Base-by-base conservation (phyloP, 169 alveolate species). In the Plasmodium gaboni region DNA sequence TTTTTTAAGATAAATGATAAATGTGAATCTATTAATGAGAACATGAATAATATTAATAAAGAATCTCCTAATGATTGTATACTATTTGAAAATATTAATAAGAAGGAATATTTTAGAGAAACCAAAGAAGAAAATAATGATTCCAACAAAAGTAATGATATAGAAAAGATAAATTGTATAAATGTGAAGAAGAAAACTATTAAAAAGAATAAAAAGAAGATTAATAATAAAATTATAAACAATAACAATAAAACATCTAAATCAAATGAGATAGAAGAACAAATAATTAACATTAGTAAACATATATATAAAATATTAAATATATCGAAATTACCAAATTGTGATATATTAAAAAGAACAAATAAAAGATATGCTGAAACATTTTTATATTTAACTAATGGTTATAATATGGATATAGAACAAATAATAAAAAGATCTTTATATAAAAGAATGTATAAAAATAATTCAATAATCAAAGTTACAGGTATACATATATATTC, bases 401-500 rank as follows among this genome's bases (percentile, higher is more conserved):
- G 91, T 13, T 83, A 83, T 55, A 69, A 68, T 22, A 28, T 59
- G 55, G 69, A 42, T 8, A 50, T 83, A 63, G 73, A 61, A 28
- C 55, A 83, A 53, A n/a, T 83, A 55, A 57, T 83, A 9, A 69
- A 69, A 69, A 69, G 55, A n/a, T 55, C 86, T 12, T 10, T 83
- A 61, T 83, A 83, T 48, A 83, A 83, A 68, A 83, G 91, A 24
- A 83, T 68, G 15, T 83, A 83, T 61, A 59, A 53, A 63, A 83
- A 83, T 32, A 57, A 69, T 8, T 55, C 91, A 2, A 2, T 17
- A 48, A 83, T 83, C 1, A 83, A 83, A 26, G 70, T 83, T 10
- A 68, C 64, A 57, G 85, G 74, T 8, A 69, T 83, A 13, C 91
- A 69, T 55, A 48, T 83, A 19, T 68, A 83, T 44, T 83, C 91